Evolutionary conservation across 2,329 filamentous ascomycete genomes (phyloP).

Genomic region (Shiraia sp.): DNA sequence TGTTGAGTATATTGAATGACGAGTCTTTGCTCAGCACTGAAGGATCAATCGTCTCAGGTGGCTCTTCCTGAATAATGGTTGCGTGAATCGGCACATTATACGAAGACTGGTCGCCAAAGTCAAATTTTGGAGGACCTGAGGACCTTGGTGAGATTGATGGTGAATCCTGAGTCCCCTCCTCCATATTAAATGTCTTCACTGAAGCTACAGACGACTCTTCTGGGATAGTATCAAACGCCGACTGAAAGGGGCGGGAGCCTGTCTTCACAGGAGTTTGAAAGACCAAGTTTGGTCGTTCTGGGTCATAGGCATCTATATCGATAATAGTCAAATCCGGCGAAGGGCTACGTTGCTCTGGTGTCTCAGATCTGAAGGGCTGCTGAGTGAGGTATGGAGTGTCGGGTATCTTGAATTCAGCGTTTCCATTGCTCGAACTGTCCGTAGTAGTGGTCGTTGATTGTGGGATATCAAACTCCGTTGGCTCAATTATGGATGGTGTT

Average conservation of each 20-base stretch:
- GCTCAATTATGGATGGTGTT: constrained; percentile 86
- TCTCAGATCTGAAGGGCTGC: constrained; percentile 24
- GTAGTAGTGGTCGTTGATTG: constrained; percentile 61
- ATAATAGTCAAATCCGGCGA: constrained; percentile 12
- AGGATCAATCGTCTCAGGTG: constrained; percentile 30
- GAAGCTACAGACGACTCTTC: constrained; percentile 28
- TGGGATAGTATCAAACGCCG: constrained; percentile 27
- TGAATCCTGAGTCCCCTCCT: constrained; percentile 24
- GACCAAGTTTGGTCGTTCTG: constrained; percentile 18
- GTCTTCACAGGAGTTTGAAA: constrained; percentile 24
- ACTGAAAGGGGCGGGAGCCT: constrained; percentile 20
- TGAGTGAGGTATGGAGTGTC: constrained; percentile 21
- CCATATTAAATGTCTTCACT: constrained; percentile 12
- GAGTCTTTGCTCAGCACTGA: constrained; percentile 27
- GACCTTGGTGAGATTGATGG: constrained; percentile 48
- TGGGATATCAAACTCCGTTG: constrained; percentile 50
- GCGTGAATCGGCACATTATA: constrained; percentile 33
- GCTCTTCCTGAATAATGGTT: constrained; percentile 33
- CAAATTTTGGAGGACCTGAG: constrained; percentile 21
- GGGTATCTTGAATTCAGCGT: constrained; percentile 6
- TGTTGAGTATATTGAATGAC: constrained; percentile 24
- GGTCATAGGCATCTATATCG: constrained; percentile 25
- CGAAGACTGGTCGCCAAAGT: constrained; percentile 10
- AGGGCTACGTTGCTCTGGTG: constrained; percentile 10
- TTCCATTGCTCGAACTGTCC: constrained; percentile 34